A percentile compares a stretch with the other conserved stretches of the same genome.
Evolutionary conservation across 148 eudicot genomes (phyloP).

Genomic region (Dysphania ambrosioides): DNA sequence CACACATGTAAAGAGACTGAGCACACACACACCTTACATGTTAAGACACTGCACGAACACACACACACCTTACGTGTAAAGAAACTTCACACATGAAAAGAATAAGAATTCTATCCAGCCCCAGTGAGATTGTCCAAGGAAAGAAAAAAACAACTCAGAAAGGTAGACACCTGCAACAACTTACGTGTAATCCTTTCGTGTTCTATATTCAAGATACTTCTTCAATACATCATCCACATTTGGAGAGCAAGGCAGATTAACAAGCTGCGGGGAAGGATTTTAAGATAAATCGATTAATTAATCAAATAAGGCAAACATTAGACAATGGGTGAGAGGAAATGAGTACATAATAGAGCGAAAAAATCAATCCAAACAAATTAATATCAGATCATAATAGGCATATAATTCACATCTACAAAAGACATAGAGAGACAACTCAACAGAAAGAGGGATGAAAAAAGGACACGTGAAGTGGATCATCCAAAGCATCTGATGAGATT

Average conservation of each 20-base stretch:
- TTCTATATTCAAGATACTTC: slow-evolving; percentile 78
- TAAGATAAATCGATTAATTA: background rate
- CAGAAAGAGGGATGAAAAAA: background rate
- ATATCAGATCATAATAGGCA: background rate
- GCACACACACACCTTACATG: too few relatives aligned
- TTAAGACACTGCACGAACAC: too few relatives aligned
- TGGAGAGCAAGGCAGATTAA: slow-evolving; percentile 86
- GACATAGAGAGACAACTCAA: background rate
- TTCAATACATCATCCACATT: slow-evolving; percentile 75
- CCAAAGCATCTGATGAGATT: background rate
- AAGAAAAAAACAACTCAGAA: background rate
- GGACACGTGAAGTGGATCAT: background rate
- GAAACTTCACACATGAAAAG: too few relatives aligned
- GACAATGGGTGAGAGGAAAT: background rate
- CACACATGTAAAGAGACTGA: too few relatives aligned
- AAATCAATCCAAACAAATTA: background rate
- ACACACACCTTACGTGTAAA: too few relatives aligned
- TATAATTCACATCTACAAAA: background rate
- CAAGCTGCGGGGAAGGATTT: slow-evolving; percentile 59
- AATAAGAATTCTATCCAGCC: background rate
- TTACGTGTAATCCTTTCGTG: slow-evolving; percentile 87
- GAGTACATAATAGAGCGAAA: background rate
- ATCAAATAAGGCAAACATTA: slow-evolving; percentile 9
- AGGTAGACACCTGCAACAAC: slow-evolving; percentile 28
- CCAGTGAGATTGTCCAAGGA: slow-evolving; percentile 9